Conservation (phyloP, 352 stramenopile species). For the Globisporangium canariense region DNA sequence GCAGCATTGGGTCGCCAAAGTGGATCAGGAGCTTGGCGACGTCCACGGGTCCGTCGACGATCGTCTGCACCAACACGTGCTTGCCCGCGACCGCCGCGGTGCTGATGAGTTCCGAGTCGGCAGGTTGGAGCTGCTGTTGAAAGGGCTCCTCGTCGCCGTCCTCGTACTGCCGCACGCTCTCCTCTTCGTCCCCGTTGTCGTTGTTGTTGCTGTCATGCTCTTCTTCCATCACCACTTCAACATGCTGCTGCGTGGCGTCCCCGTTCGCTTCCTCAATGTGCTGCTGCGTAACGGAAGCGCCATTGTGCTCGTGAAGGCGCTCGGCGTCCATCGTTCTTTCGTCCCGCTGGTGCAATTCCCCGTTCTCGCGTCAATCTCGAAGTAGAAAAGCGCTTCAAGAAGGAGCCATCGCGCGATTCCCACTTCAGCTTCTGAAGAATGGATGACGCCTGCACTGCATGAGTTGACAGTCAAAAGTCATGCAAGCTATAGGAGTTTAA, state of each 20-base stretch:
- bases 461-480: background rate
- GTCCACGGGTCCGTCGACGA: slow-evolving; percentile 14
- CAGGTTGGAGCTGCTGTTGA: background rate
- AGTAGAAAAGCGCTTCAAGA: background rate
- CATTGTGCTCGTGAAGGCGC: background rate
- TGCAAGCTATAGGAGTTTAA: no score
- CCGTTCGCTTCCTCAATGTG: background rate
- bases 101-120: slow-evolving; percentile 2
- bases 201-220: background rate
- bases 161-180: slow-evolving; percentile 8
- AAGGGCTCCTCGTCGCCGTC: slow-evolving; percentile 9
- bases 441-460: background rate
- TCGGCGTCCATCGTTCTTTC: background rate
- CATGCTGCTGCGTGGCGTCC: background rate
- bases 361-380: background rate
- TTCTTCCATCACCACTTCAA: background rate
- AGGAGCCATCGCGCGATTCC: slow-evolving; percentile 3
- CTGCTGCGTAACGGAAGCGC: background rate
- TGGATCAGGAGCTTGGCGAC: slow-evolving; percentile 19
- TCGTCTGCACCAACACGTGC: slow-evolving; percentile 16
- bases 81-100: background rate
- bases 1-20: slow-evolving; percentile 16
- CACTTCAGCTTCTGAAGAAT: background rate
- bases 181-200: background rate
- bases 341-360: background rate